Conservation (phyloP, 306 rosid species). For the Aeschynomene evenia region DNA sequence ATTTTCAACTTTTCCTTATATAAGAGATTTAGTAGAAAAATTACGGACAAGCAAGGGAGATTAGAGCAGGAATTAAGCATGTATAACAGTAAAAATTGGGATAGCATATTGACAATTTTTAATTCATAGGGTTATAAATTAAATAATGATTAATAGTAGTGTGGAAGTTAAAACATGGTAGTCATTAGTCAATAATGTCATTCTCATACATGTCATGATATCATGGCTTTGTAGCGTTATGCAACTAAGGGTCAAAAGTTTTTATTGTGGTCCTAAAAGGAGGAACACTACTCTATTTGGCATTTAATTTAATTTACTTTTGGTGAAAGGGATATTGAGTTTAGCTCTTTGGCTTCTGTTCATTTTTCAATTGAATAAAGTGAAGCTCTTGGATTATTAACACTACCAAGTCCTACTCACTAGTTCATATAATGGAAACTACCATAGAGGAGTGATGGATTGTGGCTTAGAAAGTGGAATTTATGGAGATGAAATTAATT, state of each 20-base stretch:
- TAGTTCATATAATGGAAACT: neutral
- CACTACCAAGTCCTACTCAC: neutral
- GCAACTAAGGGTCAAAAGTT: neutral
- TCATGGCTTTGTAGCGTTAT: neutral
- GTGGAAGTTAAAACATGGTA: neutral
- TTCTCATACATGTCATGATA: neutral
- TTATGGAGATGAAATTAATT: neutral
- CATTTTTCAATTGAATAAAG: neutral
- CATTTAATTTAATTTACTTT: neutral
- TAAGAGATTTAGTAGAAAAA: neutral
- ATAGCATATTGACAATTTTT: neutral
- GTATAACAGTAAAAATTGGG: neutral
- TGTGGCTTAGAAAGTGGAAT: neutral
- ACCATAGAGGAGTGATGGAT: neutral
- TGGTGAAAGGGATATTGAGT: neutral
- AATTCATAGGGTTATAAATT: no score
- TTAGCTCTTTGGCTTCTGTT: neutral
- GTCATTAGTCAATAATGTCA: slow-evolving; percentile 30
- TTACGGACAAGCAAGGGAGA: neutral
- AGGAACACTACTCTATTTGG: neutral
- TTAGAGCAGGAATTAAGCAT: neutral
- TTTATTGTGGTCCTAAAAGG: neutral
- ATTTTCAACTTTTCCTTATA: no score
- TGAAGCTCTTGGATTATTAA: neutral
- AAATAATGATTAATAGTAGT: no score